Percentiles rank a stretch among this genome's conserved stretches.
Evolutionary conservation across 2,329 filamentous ascomycete genomes (phyloP).

Genomic region (Shiraia bambusicola): DNA sequence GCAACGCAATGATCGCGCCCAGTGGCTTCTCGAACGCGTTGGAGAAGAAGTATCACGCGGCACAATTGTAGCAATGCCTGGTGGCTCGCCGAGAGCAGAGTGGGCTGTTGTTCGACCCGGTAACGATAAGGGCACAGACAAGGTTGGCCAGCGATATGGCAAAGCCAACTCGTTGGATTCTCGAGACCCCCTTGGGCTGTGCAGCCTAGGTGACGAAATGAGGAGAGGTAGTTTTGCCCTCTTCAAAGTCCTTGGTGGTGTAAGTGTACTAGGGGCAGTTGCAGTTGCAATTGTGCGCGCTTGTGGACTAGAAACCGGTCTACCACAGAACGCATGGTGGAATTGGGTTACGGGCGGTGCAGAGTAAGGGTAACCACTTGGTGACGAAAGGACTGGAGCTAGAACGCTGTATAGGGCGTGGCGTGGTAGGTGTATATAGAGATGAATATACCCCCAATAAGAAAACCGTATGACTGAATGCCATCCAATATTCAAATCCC

Average conservation of each 20-base stretch:
- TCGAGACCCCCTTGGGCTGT: slow-evolving; percentile 77
- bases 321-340: slow-evolving; percentile 33
- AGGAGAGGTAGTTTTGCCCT: slow-evolving; percentile 66
- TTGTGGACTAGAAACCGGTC: slow-evolving; percentile 34
- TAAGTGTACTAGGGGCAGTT: slow-evolving; percentile 73
- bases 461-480: no score
- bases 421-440: neutral
- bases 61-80: slow-evolving; percentile 29
- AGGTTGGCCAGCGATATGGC: slow-evolving; percentile 22
- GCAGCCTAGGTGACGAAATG: slow-evolving; percentile 68
- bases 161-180: slow-evolving; percentile 48
- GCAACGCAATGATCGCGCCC: slow-evolving; percentile 60
- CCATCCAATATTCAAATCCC: no score
- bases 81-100: slow-evolving; percentile 31
- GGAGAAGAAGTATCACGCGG: slow-evolving; percentile 59
- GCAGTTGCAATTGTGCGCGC: slow-evolving; percentile 52
- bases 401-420: neutral
- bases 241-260: slow-evolving; percentile 71
- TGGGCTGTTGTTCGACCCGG: slow-evolving; percentile 37
- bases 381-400: neutral
- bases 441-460: neutral
- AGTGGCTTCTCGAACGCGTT: slow-evolving; percentile 71
- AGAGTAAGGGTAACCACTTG: slow-evolving; percentile 9
- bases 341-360: slow-evolving; percentile 20
- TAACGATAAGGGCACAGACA: slow-evolving; percentile 30